Evolutionary conservation across 139 green algal species (phyloP), one percentile per base, ranked within the genome.

Genomic region (Picochlorum sp.): DNA sequence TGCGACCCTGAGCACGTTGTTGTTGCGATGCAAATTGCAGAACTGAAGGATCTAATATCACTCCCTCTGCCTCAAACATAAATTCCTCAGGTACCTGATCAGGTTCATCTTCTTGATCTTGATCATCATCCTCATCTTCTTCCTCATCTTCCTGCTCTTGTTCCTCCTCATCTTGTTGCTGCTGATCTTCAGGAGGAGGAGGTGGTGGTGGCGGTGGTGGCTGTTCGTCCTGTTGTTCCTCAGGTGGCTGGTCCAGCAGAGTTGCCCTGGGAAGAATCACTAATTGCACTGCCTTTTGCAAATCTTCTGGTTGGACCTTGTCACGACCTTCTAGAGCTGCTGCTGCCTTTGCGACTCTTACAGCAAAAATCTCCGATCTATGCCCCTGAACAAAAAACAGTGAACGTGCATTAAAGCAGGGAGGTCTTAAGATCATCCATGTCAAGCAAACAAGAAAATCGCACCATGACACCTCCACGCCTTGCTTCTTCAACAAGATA

Each of bases 81-180:
- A 98, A 99, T 84, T 99, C 90, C 77, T 99, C 82, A 0, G 93
- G 93, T 14, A 99, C 75, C 81, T 97, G 76, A 44, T 89, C 81
- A 20, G 76, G 41, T 57, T 79, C 55, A 35, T 74, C 39, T 29
- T 75, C 68, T 18, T 75, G 36, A 54, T 26, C 30, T 20, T 61
- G 18, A 10, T 84, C 70, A 50, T 72, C 10, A 31, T 85, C 57
- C 53, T 88, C 25, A 13, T 77, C 69, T 14, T 85, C 67, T 10
- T 75, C 50, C 51, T 89, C 49, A n/a, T 93, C 66, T 29, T 93
- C 72, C 47, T 94, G 77, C 22, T 89, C 69, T 40, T 95, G 67
- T 41, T 96, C 75, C 40, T 94, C 50, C 53, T 95, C 69, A 43
- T 95, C 69, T 20, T 91, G 63, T 44, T 89, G 49, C 50, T 89